Evolutionary conservation across 352 stramenopile species (phyloP), one percentile per base, ranked within the genome.

Genomic region (Thraustotheca clavata): DNA sequence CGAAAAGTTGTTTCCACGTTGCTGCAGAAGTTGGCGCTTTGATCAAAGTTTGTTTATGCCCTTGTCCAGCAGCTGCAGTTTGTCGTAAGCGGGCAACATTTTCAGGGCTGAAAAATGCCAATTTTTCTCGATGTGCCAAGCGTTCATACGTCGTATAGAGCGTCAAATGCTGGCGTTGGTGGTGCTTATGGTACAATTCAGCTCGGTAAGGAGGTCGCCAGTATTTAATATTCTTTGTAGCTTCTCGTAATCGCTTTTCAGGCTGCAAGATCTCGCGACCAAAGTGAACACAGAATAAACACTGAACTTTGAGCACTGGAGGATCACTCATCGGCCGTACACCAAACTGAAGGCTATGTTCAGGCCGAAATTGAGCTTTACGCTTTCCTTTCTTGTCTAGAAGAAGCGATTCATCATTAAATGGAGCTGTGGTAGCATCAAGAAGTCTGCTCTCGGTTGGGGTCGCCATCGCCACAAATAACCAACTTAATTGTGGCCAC

Each of bases 281-380:
- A 49, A 54, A 65, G 20, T 65, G 57, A 14, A 65, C 57, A 34
- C 57, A 65, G 31, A 65, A 65, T 16, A 65, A n/a, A 34, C 57
- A 65, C 31, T 65, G 57, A 31, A 65, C 57, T 33, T 65, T 65
- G 57, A 43, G 26, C 24, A 65, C 57, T 9, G 57, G 57, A 16
- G 50, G 50, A 16, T 61, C 34, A 6, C 27, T 27, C 24, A 65
- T 33, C 33, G 47, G 35, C 41, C 47, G 46, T 11, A 65, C 35
- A 7, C 57, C 57, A 35, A 54, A 65, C 26, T 65, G 46, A 20
- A 65, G 46, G n/a, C 29, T 46, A 55, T 65, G 57, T 43, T 65
- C 57, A 2, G 22, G 40, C 7, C 57, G 57, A 33, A 55, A 65
- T 5, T 43, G 18, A 6, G 26, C 20, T 38, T 60, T 60, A 6